Base-by-base conservation (phyloP, 208 protist species). In the Trypanosoma caninum region DNA sequence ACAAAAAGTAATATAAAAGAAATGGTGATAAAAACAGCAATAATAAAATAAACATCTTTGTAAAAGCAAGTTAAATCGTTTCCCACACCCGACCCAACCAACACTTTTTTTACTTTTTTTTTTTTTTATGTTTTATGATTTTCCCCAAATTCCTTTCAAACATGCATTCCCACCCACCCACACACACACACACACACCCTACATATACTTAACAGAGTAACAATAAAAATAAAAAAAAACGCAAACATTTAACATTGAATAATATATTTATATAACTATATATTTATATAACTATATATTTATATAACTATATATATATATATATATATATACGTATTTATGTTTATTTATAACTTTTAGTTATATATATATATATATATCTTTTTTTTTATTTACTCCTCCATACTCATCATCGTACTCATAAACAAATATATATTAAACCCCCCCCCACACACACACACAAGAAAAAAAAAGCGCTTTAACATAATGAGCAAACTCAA, bases 241-340 rank as follows among this genome's bases (percentile, higher is more conserved):
- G 44, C 47, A 63, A n/a, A n/a, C n/a, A n/a, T n/a, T n/a, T n/a
- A n/a, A n/a, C n/a, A 55, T 23, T 11, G 34, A 16, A 45, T 28
- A 16, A 48, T 48, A 48, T 48, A 48, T 22, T 22, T 48, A 48
- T 48, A 31, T 28, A 28, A 28, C 7, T 25, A 30, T 72, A 50
- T 42, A 61, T 51, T 23, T 37, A 52, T 50, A 27, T 72, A 61
- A 14, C 37, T 46, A 65, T 57, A 20, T 52, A 34, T 34, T 14
- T 42, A 20, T 48, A 22, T 48, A 48, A 10, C 9, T n/a, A 48
- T 48, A 10, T 27, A 48, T 27, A 22, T 48, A 27, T 48, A 10
- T 27, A 27, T 27, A 22, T n/a, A 48, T 48, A 22, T 25, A 48
- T 27, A 27, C 9, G 7, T n/a, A 48, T 48, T 48, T 25, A 48